A percentile compares a stretch with the other conserved stretches of the same genome.
phyloP scores from a whole-genome alignment of 441 rosid species.

The Codiaeum variegatum region DNA sequence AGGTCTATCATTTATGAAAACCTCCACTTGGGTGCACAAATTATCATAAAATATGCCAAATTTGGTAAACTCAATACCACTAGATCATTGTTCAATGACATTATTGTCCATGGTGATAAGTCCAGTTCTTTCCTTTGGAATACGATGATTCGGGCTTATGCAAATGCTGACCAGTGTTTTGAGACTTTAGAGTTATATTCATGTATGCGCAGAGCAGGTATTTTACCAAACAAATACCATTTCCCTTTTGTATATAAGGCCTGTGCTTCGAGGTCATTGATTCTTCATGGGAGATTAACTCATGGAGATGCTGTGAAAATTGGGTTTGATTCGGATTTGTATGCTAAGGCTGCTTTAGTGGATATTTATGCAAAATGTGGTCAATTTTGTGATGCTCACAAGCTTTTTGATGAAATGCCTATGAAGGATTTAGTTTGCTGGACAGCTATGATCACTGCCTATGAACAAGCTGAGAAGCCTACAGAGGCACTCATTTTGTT shows the following conservation, averaged over 20 bases:
- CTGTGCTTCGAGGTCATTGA: conserved; percentile 33
- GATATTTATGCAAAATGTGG: conserved; percentile 40
- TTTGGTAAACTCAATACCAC: conserved; percentile 26
- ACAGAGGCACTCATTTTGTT: conserved; percentile 37
- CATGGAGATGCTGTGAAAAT: conserved; percentile 39
- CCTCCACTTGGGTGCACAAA: conserved; percentile 38
- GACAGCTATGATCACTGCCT: conserved; percentile 53
- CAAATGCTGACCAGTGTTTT: conserved; percentile 29
- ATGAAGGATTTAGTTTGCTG: conserved; percentile 51
- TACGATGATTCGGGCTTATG: conserved; percentile 49
- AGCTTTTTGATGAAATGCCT: conserved; percentile 49
- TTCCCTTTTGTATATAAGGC: conserved; percentile 47
- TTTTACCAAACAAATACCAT: conserved; percentile 42
- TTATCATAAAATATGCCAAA: conserved; percentile 40
- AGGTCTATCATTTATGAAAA: conserved; percentile 25
- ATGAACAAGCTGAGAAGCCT: conserved; percentile 48
- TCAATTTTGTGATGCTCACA: conserved; percentile 30
- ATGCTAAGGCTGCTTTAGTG: conserved; percentile 43
- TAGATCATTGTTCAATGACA: conserved; percentile 34
- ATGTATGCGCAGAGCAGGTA: conserved; percentile 37
- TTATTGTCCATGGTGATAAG: conserved; percentile 12
- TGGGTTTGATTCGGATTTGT: conserved; percentile 39
- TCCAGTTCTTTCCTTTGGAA: conserved; percentile 46
- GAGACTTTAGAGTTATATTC: conserved; percentile 41
- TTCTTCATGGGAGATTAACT: conserved; percentile 25